phyloP scores from a whole-genome alignment of 805 yeast genomes.

The Ogataea minuta region DNA sequence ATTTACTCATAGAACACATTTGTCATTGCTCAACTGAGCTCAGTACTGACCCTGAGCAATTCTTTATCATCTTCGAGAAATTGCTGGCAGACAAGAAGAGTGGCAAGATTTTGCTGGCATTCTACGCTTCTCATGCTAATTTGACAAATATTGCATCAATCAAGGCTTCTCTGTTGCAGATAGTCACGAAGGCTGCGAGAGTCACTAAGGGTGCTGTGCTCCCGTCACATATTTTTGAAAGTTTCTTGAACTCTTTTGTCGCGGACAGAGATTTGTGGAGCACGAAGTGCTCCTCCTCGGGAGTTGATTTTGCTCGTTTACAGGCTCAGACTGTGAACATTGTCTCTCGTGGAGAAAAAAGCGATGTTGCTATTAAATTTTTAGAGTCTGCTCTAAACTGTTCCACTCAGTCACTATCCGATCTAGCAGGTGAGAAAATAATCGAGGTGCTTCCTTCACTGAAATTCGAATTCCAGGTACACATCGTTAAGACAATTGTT shows the following conservation, averaged over 20 bases:
- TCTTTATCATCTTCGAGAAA: slow-evolving; percentile 35
- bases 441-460: slow-evolving; percentile 55
- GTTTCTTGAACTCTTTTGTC: slow-evolving; percentile 45
- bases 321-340: slow-evolving; percentile 59
- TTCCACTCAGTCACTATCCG: slow-evolving; percentile 42
- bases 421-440: slow-evolving; percentile 49
- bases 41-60: slow-evolving; percentile 48
- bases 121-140: slow-evolving; percentile 67
- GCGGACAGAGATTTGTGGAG: slow-evolving; percentile 46
- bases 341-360: slow-evolving; percentile 61
- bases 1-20: slow-evolving; percentile 40
- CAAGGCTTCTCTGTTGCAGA: slow-evolving; percentile 49
- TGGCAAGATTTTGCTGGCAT: slow-evolving; percentile 58
- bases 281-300: slow-evolving; percentile 43
- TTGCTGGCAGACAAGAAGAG: slow-evolving; percentile 50
- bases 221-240: slow-evolving; percentile 48
- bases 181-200: slow-evolving; percentile 41
- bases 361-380: slow-evolving; percentile 56
- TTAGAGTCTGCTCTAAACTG: slow-evolving; percentile 52
- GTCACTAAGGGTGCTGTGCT: slow-evolving; percentile 41
- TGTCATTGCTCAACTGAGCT: slow-evolving; percentile 40
- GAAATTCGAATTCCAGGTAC: slow-evolving; percentile 55
- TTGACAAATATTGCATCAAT: slow-evolving; percentile 50
- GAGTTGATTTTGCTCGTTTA: slow-evolving; percentile 50
- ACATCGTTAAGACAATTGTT: slow-evolving; percentile 57